Percentiles rank a stretch among this genome's conserved stretches.
These are phyloP conservation scores for Liriodendron chinense DNA, from an alignment of 164 flowering plant species.

Conservation along the genomic window DNA sequence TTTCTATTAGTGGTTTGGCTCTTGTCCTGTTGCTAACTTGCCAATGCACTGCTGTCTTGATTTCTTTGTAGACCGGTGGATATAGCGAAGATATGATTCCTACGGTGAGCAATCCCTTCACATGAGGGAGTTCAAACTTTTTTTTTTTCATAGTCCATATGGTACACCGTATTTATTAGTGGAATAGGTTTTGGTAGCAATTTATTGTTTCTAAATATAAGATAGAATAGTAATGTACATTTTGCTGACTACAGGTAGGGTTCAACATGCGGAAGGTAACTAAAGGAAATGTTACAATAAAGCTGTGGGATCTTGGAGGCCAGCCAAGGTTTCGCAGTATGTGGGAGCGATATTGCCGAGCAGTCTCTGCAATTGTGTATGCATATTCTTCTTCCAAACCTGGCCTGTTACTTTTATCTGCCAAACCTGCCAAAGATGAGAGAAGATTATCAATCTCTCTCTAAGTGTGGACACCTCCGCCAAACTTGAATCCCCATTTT, in stretches of 20 bases:
- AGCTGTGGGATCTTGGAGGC: slow-evolving; percentile 99
- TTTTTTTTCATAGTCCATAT: not conserved
- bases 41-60: not conserved
- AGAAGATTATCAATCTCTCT: too few relatives aligned
- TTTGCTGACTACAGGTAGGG: slow-evolving; percentile 60
- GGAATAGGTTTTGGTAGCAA: not conserved
- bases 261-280: slow-evolving; percentile 97
- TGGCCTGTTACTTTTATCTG: not conserved
- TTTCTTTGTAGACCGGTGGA: slow-evolving; percentile 75
- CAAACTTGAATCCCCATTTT: too few relatives aligned
- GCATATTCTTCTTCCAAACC: slow-evolving; percentile 11
- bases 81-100: slow-evolving; percentile 99
- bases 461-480: too few relatives aligned
- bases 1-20: not conserved
- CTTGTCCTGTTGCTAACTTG: not conserved
- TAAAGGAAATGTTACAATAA: slow-evolving; percentile 90
- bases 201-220: not conserved
- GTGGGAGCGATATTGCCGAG: slow-evolving; percentile 99
- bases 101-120: slow-evolving; percentile 51
- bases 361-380: slow-evolving; percentile 91
- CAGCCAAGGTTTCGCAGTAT: slow-evolving; percentile 97
- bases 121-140: not conserved
- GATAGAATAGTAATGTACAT: not conserved
- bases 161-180: not conserved
- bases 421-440: too few relatives aligned